phyloP scores from a whole-genome alignment of 1,284 basidiomycete genomes.

The Marasmius tenuissimus region DNA sequence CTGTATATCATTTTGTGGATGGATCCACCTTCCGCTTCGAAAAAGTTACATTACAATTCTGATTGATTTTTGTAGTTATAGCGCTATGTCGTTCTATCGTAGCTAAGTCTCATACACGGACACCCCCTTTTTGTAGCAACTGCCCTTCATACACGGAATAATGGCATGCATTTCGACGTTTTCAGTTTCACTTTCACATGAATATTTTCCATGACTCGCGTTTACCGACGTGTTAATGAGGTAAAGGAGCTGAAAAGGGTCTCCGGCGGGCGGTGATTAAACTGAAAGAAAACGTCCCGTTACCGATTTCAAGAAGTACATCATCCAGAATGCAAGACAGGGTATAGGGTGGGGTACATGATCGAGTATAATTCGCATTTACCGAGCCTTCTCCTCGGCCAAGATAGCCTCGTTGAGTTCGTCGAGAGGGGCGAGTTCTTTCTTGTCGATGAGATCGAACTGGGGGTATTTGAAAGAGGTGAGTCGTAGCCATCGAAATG shows the following conservation, averaged over 20 bases:
- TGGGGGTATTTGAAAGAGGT: slow-evolving; percentile 27
- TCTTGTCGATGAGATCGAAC: slow-evolving; percentile 97
- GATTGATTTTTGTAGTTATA: not conserved
- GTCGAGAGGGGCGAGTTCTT: slow-evolving; percentile 93
- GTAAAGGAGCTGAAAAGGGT: no score
- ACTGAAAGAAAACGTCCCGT: not conserved
- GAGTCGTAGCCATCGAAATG: not conserved
- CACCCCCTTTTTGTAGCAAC: not conserved
- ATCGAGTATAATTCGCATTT: slow-evolving; percentile 7
- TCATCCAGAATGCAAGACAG: not conserved
- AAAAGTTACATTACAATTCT: not conserved
- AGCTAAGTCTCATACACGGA: slow-evolving; percentile 2
- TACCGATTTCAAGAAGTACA: not conserved
- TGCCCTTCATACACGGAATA: not conserved
- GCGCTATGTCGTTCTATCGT: not conserved
- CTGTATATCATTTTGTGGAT: not conserved
- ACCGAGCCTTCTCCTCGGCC: slow-evolving; percentile 75
- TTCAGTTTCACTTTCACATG: no score
- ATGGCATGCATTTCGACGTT: not conserved
- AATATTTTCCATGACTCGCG: no score
- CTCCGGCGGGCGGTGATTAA: no score
- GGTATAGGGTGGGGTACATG: not conserved
- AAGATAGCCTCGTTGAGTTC: slow-evolving; percentile 97
- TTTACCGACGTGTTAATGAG: no score
- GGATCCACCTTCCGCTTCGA: not conserved